Evolutionary conservation across 129 eudicot genomes (phyloP), one percentile per base, ranked within the genome.

Genomic region (Apium graveolens): DNA sequence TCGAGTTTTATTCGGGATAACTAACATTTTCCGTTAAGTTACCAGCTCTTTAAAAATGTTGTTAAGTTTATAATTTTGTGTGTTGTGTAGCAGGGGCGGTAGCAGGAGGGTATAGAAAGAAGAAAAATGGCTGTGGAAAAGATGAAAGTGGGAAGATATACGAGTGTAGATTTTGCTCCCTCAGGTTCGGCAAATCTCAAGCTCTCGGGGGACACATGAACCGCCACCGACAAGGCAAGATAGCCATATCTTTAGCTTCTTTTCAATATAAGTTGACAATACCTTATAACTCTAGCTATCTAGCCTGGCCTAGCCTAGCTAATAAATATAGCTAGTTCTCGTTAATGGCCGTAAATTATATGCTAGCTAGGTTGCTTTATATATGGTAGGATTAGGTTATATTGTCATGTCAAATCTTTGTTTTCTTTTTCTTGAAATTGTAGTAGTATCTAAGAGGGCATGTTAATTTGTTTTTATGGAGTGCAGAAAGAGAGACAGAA

Each of bases 151-250:
- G 81, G 74, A 94, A 94, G 89, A 93, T 94, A 76, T 91, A 94
- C n/a, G 98, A 94, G 82, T 94, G 98, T 86, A 94, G 98, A 86
- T 94, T 94, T 88, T 94, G 98, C 76, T 94, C 98, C 81, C 98
- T 94, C 82, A 91, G 90, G 88, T 94, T 94, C 84, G 88, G 97
- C 88, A 94, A 94, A 82, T 94, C 98, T 81, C 98, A 94, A 87
- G 97, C 98, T 71, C 98, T 94, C 77, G 98, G 98, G 77, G 98
- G 98, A 70, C 98, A 94, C 92, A 94, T 94, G 98, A 94, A 94
- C 87, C 98, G 97, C 96, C 98, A 94, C 87, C 98, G 98, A 83
- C 98, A 91, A 89, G 98, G 98, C 80, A 79, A 29, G 34, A 77
- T 53, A 29, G 27, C n/a, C 35, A 62, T 62, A 11, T 62, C 35